Percentiles rank a stretch among this genome's conserved stretches.
Conservation (phyloP, 176 grass and related monocot genomes). For the barley (Hordeum vulgare) region DNA sequence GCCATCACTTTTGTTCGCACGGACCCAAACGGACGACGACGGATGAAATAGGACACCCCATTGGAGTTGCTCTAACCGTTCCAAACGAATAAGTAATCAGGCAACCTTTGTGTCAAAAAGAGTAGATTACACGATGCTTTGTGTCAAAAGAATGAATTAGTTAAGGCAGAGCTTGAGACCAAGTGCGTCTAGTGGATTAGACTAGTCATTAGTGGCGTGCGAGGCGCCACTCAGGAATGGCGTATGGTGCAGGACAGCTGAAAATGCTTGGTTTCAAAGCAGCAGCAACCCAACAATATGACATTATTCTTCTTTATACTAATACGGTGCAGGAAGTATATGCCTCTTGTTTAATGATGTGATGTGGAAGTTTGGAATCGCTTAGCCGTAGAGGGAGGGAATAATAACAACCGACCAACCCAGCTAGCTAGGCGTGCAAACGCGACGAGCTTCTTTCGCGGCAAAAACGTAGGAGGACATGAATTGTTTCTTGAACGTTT, state of each 20-base stretch:
- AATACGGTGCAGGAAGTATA: neutral
- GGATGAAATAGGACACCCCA: too few species aligned
- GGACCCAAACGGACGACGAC: too few species aligned
- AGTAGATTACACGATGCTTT: neutral
- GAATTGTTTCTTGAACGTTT: neutral
- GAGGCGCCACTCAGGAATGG: neutral
- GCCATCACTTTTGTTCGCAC: too few species aligned
- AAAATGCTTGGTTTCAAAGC: neutral
- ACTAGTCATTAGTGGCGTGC: neutral
- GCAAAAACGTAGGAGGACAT: neutral
- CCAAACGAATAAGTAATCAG: neutral
- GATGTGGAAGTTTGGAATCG: constrained; percentile 18
- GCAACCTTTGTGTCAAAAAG: neutral
- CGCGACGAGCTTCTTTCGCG: too few species aligned
- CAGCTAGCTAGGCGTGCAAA: too few species aligned
- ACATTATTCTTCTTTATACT: neutral
- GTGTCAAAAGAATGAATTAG: neutral
- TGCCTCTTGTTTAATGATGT: neutral
- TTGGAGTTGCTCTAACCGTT: too few species aligned
- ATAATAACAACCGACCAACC: too few species aligned
- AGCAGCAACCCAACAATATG: neutral
- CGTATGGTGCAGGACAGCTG: constrained; percentile 15
- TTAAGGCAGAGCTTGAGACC: neutral
- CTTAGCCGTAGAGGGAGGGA: neutral
- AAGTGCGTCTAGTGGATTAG: neutral